Conservation (phyloP, 2,329 filamentous ascomycete genomes). For the Colletotrichum magnum region DNA sequence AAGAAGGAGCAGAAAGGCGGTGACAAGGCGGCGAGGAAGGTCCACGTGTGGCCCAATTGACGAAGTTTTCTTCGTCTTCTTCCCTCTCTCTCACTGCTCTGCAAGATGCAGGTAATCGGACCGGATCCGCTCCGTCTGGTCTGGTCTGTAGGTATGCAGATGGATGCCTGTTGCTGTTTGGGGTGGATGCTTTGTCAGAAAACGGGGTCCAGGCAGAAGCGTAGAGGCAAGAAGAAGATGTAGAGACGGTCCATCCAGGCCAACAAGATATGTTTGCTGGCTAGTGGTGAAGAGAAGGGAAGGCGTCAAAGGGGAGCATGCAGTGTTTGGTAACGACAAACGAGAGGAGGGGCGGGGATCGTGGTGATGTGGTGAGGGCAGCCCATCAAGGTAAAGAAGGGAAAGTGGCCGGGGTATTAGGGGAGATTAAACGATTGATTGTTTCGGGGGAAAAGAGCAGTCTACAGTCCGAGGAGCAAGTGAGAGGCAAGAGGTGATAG, state of each 20-base stretch:
- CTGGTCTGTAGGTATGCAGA: not conserved
- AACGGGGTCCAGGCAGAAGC: not conserved
- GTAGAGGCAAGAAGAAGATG: too few species aligned
- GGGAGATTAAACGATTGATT: constrained; percentile 23
- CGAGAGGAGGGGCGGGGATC: too few species aligned
- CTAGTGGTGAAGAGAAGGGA: not conserved
- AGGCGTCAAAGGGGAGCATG: not conserved
- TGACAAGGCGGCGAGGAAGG: too few species aligned
- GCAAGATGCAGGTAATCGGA: not conserved
- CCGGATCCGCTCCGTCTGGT: not conserved
- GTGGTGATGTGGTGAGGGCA: not conserved
- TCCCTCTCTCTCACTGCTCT: too few species aligned
- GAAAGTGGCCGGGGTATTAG: not conserved
- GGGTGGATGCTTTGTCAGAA: constrained; percentile 3
- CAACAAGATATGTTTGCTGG: not conserved
- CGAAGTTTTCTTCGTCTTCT: too few species aligned
- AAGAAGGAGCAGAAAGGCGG: too few species aligned
- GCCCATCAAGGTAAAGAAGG: not conserved
- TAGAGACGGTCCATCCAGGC: constrained; percentile 1
- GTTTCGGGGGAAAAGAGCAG: constrained; percentile 17
- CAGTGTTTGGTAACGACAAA: not conserved
- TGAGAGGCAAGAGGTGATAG: not conserved
- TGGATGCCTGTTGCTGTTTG: constrained; percentile 5
- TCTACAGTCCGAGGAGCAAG: constrained; percentile 1
- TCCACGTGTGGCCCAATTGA: too few species aligned